Percentiles rank a stretch among this genome's conserved stretches.
These are phyloP conservation scores for Nannizziopsis barbatae DNA, from an alignment of 2,329 filamentous ascomycete species.

Conservation along the genomic window DNA sequence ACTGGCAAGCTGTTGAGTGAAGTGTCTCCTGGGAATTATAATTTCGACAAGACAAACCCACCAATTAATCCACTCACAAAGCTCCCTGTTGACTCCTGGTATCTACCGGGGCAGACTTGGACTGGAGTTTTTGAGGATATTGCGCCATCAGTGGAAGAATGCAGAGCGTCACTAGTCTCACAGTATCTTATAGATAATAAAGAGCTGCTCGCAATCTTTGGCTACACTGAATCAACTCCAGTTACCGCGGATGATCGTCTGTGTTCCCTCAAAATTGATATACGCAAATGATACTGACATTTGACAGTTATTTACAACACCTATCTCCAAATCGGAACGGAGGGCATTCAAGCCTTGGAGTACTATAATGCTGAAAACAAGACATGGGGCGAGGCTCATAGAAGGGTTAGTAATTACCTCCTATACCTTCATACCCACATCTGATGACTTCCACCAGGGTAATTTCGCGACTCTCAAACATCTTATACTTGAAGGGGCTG, in stretches of 20 bases:
- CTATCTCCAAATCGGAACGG: constrained; percentile 35
- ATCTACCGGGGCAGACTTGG: constrained; percentile 55
- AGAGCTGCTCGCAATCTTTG: constrained; percentile 37
- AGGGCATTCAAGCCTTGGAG: constrained; percentile 31
- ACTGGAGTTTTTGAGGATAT: constrained; percentile 49
- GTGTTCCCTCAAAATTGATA: constrained; percentile 9
- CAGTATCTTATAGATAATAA: constrained; percentile 37
- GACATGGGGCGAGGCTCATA: constrained; percentile 40
- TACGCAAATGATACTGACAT: background rate
- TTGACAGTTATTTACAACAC: constrained; percentile 31
- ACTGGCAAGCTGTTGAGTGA: constrained; percentile 53
- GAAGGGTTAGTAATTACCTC: constrained; percentile 44
- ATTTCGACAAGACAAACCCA: constrained; percentile 49
- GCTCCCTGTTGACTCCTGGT: constrained; percentile 46
- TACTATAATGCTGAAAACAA: constrained; percentile 31
- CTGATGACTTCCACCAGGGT: too few relatives aligned
- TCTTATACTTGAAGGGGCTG: constrained; percentile 44
- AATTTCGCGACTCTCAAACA: constrained; percentile 33
- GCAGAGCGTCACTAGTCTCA: constrained; percentile 34
- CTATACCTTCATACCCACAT: constrained; percentile 7
- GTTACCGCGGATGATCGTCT: constrained; percentile 33
- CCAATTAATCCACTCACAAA: constrained; percentile 47
- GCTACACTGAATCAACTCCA: constrained; percentile 28
- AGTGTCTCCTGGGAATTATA: constrained; percentile 43
- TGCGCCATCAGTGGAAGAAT: constrained; percentile 52